phyloP scores from a whole-genome alignment of 345 rosid genomes.

The Balakata baccata region DNA sequence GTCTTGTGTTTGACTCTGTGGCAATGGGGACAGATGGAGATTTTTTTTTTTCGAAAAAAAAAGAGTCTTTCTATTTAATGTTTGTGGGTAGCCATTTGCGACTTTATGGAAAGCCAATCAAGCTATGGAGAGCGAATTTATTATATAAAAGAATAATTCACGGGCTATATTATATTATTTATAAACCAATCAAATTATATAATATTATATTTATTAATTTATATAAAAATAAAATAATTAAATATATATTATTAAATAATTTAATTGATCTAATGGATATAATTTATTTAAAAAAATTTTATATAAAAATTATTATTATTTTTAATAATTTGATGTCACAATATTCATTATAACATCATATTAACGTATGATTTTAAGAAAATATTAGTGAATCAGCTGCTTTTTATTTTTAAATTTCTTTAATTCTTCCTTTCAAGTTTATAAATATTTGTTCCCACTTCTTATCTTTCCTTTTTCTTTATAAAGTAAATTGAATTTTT shows the following conservation, averaged over 20 bases:
- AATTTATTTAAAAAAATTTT: no score
- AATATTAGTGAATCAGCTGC: not conserved
- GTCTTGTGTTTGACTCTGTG: conserved; percentile 15
- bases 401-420: not conserved
- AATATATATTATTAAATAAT: no score
- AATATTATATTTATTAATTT: no score
- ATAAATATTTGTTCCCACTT: not conserved
- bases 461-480: not conserved
- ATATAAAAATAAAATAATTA: no score
- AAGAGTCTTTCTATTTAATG: not conserved
- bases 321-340: not conserved
- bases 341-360: not conserved
- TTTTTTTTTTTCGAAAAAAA: not conserved
- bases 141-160: no score
- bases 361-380: not conserved
- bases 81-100: conserved; percentile 3
- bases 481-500: no score
- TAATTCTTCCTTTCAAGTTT: no score
- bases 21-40: not conserved
- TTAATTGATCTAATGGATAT: no score
- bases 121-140: no score
- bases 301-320: not conserved
- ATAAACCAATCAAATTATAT: no score
- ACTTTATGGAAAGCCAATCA: not conserved
- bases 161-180: no score